Evolutionary conservation across 1,284 basidiomycete species (phyloP), one percentile per base, ranked within the genome.

Genomic region (Irpex lacteus): DNA sequence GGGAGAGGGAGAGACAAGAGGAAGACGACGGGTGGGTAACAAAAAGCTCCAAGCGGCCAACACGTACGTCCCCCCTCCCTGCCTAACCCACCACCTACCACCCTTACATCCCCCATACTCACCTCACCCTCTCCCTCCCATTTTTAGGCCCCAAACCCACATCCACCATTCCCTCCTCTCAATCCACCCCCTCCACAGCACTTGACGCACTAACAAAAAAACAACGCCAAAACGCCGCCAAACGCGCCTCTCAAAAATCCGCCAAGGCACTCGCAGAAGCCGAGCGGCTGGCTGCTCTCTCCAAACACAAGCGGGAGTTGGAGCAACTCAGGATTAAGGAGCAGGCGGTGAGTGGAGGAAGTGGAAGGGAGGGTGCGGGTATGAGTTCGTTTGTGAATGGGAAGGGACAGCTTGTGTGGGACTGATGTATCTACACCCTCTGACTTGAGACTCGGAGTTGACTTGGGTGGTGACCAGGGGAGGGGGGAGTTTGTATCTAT

Each of bases 11-110:
- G 26, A 26, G 4, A 4, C 26, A 26, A 8, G 85, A 86, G 67
- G 85, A 83, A 60, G 85, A 86, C 63, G 81, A 80, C 1, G 82
- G 81, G 7, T 92, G 91, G 91, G 89, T 86, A 26, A 84, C 92
- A 37, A 90, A 93, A 66, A 84, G 81, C 74, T 83, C 84, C 67
- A 82, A 83, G 61, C 70, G 71, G 60, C 81, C 77, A 60, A 65
- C 80, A 65, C 82, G 84, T 86, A 76, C 65, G 81, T 76, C 47
- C 60, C 4, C 26, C 2, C 26, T 49, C 60, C 4, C 26, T n/a
- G n/a, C n/a, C n/a, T n/a, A n/a, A n/a, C n/a, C n/a, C n/a, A n/a
- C n/a, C n/a, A n/a, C n/a, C n/a, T n/a, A n/a, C n/a, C n/a, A n/a
- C n/a, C n/a, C n/a, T n/a, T n/a, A n/a, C n/a, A n/a, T 49, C 60